Conservation (phyloP, 768 basidiomycete genomes). For the Macrolepiota dolichaula region DNA sequence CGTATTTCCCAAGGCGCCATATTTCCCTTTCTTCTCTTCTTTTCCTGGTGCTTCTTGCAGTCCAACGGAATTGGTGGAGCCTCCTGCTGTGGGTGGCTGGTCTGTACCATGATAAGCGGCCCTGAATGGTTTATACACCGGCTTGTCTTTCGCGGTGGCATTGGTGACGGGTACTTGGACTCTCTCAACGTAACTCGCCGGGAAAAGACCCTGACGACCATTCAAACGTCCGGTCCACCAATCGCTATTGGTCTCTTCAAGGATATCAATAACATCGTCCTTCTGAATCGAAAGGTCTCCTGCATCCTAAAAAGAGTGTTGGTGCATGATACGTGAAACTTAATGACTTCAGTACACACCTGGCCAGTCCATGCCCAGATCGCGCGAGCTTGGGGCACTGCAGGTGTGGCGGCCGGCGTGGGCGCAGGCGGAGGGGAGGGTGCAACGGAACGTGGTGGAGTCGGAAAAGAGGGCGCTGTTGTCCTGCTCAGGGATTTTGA, state of each 20-base stretch:
- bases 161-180: constrained; percentile 20
- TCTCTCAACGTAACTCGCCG: constrained; percentile 71
- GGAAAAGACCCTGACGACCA: constrained; percentile 73
- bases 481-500: constrained; percentile 2
- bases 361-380: constrained; percentile 60
- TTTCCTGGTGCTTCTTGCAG: constrained; percentile 40
- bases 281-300: constrained; percentile 76
- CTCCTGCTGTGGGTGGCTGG: constrained; percentile 30
- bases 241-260: constrained; percentile 77
- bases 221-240: constrained; percentile 81
- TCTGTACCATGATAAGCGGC: constrained; percentile 39
- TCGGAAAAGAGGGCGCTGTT: constrained; percentile 2
- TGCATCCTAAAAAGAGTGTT: constrained; percentile 46
- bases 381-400: constrained; percentile 43
- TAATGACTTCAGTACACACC: constrained; percentile 28
- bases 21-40: constrained; percentile 57
- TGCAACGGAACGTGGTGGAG: constrained; percentile 1
- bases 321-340: constrained; percentile 2
- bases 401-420: constrained; percentile 10
- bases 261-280: constrained; percentile 76
- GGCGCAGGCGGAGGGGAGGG: not conserved
- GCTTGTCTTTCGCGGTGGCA: constrained; percentile 20
- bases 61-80: constrained; percentile 36
- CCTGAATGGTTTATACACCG: constrained; percentile 40
- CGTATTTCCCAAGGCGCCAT: constrained; percentile 54